A percentile compares a stretch with the other conserved stretches of the same genome.
phyloP scores from a whole-genome alignment of 345 rosid species.

The Populus davidiana region DNA sequence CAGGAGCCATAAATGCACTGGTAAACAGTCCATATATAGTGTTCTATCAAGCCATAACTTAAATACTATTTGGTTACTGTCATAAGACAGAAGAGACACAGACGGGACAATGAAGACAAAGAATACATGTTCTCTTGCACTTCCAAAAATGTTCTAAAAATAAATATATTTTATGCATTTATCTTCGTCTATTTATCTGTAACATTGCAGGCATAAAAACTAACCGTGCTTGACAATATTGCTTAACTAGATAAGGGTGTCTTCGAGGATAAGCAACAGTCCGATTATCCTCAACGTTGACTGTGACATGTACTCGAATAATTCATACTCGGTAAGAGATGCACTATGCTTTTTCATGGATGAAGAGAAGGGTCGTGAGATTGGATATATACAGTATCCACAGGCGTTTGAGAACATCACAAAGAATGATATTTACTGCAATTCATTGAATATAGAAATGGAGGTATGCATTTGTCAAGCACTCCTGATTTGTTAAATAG shows the following conservation, averaged over 20 bases:
- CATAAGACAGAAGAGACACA: too few relatives aligned
- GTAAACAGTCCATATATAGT: conserved; percentile 15
- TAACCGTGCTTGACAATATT: too few relatives aligned
- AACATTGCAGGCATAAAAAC: too few relatives aligned
- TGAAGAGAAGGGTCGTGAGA: conserved; percentile 51
- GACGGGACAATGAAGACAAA: too few relatives aligned
- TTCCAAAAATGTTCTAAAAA: too few relatives aligned
- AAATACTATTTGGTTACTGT: too few relatives aligned
- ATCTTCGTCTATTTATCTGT: too few relatives aligned
- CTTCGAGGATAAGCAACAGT: conserved; percentile 43
- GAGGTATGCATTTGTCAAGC: conserved; percentile 20
- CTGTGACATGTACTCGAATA: conserved; percentile 55
- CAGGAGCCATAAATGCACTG: conserved; percentile 54
- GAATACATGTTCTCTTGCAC: too few relatives aligned
- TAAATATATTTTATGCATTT: too few relatives aligned
- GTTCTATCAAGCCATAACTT: neutral
- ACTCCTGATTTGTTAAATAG: neutral
- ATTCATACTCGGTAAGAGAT: conserved; percentile 36
- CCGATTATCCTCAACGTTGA: conserved; percentile 38
- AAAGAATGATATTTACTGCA: conserved; percentile 52
- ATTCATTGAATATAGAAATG: conserved; percentile 6
- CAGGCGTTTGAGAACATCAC: conserved; percentile 51
- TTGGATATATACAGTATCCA: conserved; percentile 69
- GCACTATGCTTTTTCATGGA: conserved; percentile 73
- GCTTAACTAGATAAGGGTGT: conserved; percentile 41